Conservation (phyloP, 768 basidiomycete species). For the Gloeopeniophorella convolvens region DNA sequence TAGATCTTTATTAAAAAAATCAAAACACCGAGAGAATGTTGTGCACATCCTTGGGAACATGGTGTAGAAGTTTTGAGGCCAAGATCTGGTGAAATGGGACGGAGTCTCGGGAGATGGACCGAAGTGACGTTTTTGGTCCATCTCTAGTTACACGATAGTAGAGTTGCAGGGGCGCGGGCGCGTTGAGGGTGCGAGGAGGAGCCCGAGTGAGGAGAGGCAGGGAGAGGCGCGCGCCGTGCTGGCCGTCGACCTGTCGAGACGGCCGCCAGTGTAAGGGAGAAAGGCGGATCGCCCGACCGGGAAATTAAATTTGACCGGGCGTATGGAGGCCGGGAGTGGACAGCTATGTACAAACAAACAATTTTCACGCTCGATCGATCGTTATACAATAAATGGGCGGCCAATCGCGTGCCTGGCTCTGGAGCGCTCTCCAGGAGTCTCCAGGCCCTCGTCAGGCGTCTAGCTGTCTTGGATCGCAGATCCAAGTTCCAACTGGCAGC, state of each 20-base stretch:
- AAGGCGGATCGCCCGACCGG: background rate
- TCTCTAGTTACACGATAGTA: no score
- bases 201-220: conserved; percentile 69
- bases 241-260: conserved; percentile 37
- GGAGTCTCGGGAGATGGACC: no score
- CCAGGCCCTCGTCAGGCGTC: background rate
- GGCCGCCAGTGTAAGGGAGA: background rate
- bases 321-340: no score
- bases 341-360: no score
- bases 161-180: conserved; percentile 72
- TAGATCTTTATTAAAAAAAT: no score
- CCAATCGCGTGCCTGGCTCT: background rate
- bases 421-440: background rate
- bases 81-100: no score
- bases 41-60: no score
- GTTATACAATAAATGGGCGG: background rate
- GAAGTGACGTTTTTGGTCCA: no score
- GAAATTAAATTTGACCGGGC: no score
- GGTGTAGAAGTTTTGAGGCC: no score
- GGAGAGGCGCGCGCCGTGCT: conserved; percentile 77
- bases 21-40: no score
- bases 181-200: conserved; percentile 58
- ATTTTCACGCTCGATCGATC: no score
- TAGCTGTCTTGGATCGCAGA: background rate
- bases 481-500: conserved; percentile 1